phyloP scores from a whole-genome alignment of 768 basidiomycete species.

The Sarcodon sp. region DNA sequence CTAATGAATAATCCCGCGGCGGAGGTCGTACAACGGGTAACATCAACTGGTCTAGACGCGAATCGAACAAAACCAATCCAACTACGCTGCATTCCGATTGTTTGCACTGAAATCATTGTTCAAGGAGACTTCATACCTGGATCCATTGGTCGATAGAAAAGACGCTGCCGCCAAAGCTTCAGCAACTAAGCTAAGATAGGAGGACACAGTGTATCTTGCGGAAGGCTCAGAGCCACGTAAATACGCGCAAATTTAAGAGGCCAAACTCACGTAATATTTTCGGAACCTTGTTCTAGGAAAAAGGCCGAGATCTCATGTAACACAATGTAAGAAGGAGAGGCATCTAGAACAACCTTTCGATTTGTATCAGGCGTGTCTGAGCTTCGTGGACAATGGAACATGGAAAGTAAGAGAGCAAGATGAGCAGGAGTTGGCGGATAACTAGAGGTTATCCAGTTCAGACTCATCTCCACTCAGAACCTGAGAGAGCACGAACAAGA shows the following conservation, averaged over 20 bases:
- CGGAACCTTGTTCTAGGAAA: constrained; percentile 17
- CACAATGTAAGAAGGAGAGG: constrained; percentile 38
- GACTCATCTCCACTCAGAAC: neutral
- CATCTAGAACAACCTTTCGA: constrained; percentile 21
- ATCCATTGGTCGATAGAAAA: constrained; percentile 18
- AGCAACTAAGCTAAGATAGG: constrained; percentile 36
- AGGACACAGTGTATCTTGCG: constrained; percentile 24
- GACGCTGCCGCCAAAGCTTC: constrained; percentile 30
- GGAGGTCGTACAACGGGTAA: constrained; percentile 12
- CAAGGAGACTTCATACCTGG: neutral
- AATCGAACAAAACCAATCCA: constrained; percentile 47
- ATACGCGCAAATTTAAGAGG: constrained; percentile 10
- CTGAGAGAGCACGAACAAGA: constrained; percentile 35
- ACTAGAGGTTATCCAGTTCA: constrained; percentile 21
- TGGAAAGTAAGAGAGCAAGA: constrained; percentile 36
- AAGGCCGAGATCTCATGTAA: constrained; percentile 49
- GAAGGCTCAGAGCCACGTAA: neutral
- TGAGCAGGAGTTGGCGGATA: constrained; percentile 54
- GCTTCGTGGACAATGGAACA: constrained; percentile 24
- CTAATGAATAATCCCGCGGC: constrained; percentile 6
- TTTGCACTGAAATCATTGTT: neutral
- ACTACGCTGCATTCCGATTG: constrained; percentile 11
- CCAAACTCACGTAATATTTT: neutral
- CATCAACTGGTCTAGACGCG: constrained; percentile 21
- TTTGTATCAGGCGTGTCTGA: constrained; percentile 13